Evolutionary conservation across 2,329 filamentous ascomycete genomes (phyloP), one percentile per base, ranked within the genome.

Genomic region (Calonectria ilicicola): DNA sequence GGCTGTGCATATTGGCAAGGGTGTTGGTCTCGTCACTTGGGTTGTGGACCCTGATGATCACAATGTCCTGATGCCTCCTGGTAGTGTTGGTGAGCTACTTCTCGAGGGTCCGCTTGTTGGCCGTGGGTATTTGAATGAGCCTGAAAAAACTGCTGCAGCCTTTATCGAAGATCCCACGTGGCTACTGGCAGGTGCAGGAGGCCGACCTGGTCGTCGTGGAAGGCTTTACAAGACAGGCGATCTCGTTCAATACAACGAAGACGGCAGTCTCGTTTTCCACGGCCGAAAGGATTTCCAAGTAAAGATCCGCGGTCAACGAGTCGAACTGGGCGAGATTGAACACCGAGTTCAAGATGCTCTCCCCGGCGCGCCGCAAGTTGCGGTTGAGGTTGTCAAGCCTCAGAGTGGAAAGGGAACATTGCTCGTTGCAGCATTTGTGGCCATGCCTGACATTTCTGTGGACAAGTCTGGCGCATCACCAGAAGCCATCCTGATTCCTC

Each of bases 251-350:
- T 87, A 87, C 35, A 79, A 84, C 38, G 76, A 79, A 0, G 83
- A 87, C 58, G 85, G 85, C 1, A 78, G 78, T 29, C 77, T 89
- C 5, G 75, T 82, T 0, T 88, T 85, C 58, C 75, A 89, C 42
- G 89, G 88, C 44, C 84, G 90, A 15, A 89, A 89, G 74, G 90
- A 92, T 74, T 85, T 84, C 0, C 90, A 91, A 77, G 85, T 91
- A 51, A 92, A 92, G 80, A 80, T 92, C 10, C 85, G 87, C 17
- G 92, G 91, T 14, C 90, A 87, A 71, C 81, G 89, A 65, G 84
- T 90, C 56, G 91, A 89, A 81, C 83, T 89, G 6, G 77, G 70
- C 1, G 81, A 82, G n/a, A 35, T 81, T 14, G 80, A 80, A 40
- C 46, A 74, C 14, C 70, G 69, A 1, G 44, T 79, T 14, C 32